Evolutionary conservation across 2,329 filamentous ascomycete genomes (phyloP), one percentile per base, ranked within the genome.

Genomic region (Xylaria sp.): DNA sequence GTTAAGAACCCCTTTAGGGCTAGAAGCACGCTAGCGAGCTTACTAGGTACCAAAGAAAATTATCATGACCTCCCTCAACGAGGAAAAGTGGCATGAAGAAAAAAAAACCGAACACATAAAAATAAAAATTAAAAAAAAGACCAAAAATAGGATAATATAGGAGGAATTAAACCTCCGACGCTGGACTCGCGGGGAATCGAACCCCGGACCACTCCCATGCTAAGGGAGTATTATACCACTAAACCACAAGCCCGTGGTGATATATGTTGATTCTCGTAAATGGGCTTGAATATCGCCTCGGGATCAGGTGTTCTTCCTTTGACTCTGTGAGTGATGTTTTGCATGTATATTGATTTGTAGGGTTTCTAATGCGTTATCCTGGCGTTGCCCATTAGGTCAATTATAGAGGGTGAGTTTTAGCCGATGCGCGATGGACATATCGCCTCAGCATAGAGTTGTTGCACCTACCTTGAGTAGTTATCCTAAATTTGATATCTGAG

Each of bases 131-230:
- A 29, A 29, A 10, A 54, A 35, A 54, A 54, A 35, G 21, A 21
- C 9, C 9, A 12, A n/a, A 54, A 16, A 6, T 27, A 18, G 12
- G 10, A 9, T 60, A 57, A 57, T 68, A 68, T 18, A 64, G 42
- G 37, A 63, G 65, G 65, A 64, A 60, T 68, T 60, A 35, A 64
- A 68, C 65, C 60, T 40, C 60, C 60, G 18, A 40, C 5, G 65
- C 5, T 73, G 72, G 70, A 73, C 72, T 72, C 72, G 71, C 71
- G 72, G 72, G 72, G 72, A 73, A 73, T 72, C 64, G 72, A 72
- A 73, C 72, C 72, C 71, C 72, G 72, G 72, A 73, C 72, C 70
- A 66, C 70, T 72, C 66, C 70, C 72, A 72, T 73, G 71, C 69
- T 73, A 73, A 73, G 71, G 69, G 68, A 72, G 66, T 69, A 72